Conservation (phyloP, 2,329 filamentous ascomycete genomes). For the Ilyonectria mors-panacis region DNA sequence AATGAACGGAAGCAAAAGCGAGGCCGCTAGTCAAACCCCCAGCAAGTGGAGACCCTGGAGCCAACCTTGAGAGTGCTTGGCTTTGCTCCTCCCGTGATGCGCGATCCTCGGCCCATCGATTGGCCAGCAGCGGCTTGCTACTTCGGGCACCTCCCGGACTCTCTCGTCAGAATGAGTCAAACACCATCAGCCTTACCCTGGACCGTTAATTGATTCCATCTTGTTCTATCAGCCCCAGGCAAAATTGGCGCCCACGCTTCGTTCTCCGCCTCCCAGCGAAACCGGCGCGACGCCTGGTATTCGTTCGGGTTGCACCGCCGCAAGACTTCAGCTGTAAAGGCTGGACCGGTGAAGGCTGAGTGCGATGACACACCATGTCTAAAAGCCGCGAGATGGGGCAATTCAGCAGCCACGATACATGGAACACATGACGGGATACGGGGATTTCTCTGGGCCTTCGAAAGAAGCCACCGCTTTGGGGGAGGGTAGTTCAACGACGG, state of each 20-base stretch:
- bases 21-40: not conserved
- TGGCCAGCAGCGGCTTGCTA: constrained; percentile 15
- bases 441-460: not conserved
- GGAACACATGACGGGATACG: constrained; percentile 2
- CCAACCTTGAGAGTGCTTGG: not conserved
- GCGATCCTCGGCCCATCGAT: constrained; percentile 18
- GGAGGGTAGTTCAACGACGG: not conserved
- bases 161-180: constrained; percentile 29
- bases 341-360: not conserved
- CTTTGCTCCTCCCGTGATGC: not conserved
- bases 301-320: constrained; percentile 16
- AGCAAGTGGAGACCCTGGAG: not conserved
- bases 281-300: not conserved
- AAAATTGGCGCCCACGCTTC: not conserved
- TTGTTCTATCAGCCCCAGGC: constrained; percentile 13
- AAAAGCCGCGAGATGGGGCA: not conserved
- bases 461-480: not conserved
- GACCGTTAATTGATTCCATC: constrained; percentile 16
- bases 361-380: not conserved
- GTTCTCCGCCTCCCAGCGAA: constrained; percentile 1
- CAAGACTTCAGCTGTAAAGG: not conserved
- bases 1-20: not conserved
- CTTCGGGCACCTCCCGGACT: constrained; percentile 21
- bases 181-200: constrained; percentile 26
- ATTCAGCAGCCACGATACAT: not conserved